Conservation (phyloP, 1,284 basidiomycete genomes). For the Sporisorium graminicola region DNA sequence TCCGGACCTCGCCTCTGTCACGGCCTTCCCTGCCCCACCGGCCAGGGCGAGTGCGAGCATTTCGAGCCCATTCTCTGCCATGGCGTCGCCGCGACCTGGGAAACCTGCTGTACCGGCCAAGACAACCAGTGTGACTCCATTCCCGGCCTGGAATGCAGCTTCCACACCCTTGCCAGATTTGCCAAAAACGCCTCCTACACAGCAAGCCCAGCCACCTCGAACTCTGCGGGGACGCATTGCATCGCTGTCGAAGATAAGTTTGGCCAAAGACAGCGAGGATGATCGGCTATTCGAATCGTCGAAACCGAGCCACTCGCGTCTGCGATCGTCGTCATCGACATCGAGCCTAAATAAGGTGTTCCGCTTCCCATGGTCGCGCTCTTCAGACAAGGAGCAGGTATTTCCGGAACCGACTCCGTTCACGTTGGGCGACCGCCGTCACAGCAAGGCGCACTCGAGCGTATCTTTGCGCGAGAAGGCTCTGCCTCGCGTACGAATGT, state of each 20-base stretch:
- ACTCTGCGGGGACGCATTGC: constrained; percentile 32
- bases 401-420: constrained; percentile 30
- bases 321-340: constrained; percentile 33
- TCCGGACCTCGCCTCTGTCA: constrained; percentile 12
- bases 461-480: constrained; percentile 13
- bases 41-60: background rate
- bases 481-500: constrained; percentile 17
- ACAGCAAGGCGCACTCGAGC: constrained; percentile 10
- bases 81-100: constrained; percentile 3
- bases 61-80: constrained; percentile 6
- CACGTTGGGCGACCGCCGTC: constrained; percentile 13
- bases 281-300: background rate
- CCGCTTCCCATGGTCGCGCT: constrained; percentile 39
- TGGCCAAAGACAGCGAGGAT: constrained; percentile 6
- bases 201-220: background rate
- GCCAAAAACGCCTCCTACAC: background rate
- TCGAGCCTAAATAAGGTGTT: constrained; percentile 43
- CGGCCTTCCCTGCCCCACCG: constrained; percentile 12
- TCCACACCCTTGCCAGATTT: background rate
- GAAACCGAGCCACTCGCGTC: constrained; percentile 12
- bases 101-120: constrained; percentile 22
- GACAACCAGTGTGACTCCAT: background rate
- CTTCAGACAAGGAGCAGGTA: constrained; percentile 18
- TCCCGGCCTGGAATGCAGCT: constrained; percentile 2
- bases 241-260: constrained; percentile 21